phyloP scores from a whole-genome alignment of 2,329 filamentous ascomycete species.

The Phyllosticta citribraziliensis region DNA sequence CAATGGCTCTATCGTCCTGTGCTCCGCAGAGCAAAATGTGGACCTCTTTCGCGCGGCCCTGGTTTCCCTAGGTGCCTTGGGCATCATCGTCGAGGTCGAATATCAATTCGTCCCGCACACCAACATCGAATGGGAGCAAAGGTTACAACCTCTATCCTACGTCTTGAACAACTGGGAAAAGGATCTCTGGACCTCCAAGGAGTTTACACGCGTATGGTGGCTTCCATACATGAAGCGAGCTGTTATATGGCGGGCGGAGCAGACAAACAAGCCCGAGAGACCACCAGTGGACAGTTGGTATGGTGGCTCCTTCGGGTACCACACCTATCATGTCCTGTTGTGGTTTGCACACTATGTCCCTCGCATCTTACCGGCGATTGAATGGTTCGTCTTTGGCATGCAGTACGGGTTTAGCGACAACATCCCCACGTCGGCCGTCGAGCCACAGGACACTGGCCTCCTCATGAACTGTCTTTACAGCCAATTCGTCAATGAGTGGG shows the following conservation, averaged over 20 bases:
- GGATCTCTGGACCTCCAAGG: conserved; percentile 69
- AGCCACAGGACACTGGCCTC: conserved; percentile 69
- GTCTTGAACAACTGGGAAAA: conserved; percentile 64
- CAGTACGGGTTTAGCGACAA: conserved; percentile 83
- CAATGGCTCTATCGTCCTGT: conserved; percentile 63
- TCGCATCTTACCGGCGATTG: conserved; percentile 71
- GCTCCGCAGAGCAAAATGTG: conserved; percentile 55
- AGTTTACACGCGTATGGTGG: conserved; percentile 97
- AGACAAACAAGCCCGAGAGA: conserved; percentile 53
- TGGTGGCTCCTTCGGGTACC: conserved; percentile 70
- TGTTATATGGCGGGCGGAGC: conserved; percentile 82
- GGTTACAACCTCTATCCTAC: conserved; percentile 57
- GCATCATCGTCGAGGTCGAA: conserved; percentile 83
- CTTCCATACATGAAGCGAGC: conserved; percentile 83
- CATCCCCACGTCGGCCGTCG: conserved; percentile 60
- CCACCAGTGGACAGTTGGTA: conserved; percentile 65
- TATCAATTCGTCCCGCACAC: conserved; percentile 72
- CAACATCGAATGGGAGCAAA: conserved; percentile 80
- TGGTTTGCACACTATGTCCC: conserved; percentile 71
- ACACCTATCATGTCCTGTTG: conserved; percentile 85
- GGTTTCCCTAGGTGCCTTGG: conserved; percentile 78
- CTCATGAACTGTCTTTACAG: conserved; percentile 97
- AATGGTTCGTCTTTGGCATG: conserved; percentile 96
- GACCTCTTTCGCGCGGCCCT: conserved; percentile 84
- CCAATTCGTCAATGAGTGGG: conserved; percentile 99